These are phyloP conservation scores for Trichomonascaceae sp. DNA, from an alignment of 1,139 yeast species.

Conservation along the genomic window DNA sequence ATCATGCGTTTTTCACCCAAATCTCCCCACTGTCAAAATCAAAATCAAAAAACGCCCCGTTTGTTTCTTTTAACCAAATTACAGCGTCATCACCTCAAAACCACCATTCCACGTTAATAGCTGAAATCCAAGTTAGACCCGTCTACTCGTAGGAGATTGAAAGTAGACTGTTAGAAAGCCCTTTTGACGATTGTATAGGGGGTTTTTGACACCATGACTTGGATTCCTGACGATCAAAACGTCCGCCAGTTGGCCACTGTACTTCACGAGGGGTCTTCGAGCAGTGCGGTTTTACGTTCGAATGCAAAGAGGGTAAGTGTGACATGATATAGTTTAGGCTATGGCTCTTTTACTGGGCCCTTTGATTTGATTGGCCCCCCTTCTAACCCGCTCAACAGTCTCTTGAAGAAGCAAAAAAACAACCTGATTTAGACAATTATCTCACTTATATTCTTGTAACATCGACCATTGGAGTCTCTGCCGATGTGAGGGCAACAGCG, in stretches of 20 bases:
- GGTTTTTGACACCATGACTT: constrained; percentile 18
- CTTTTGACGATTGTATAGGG: background rate
- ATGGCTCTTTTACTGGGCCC: too few species aligned
- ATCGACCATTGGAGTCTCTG: constrained; percentile 40
- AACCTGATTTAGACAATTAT: constrained; percentile 76
- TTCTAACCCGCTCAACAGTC: constrained; percentile 43
- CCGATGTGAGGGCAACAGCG: constrained; percentile 78
- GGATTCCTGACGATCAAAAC: constrained; percentile 63
- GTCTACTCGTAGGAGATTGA: background rate
- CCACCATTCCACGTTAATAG: background rate
- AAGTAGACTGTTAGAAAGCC: background rate
- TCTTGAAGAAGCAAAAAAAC: constrained; percentile 56
- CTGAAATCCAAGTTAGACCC: too few species aligned
- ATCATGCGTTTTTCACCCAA: too few species aligned
- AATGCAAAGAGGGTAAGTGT: constrained; percentile 39
- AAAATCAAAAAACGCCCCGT: too few species aligned
- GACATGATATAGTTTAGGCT: too few species aligned
- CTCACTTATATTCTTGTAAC: constrained; percentile 61
- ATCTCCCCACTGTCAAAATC: too few species aligned
- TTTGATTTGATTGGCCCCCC: background rate
- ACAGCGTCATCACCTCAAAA: background rate
- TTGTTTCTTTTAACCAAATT: background rate
- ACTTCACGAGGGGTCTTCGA: constrained; percentile 60
- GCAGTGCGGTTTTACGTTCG: constrained; percentile 48
- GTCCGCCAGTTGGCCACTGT: constrained; percentile 58